Base-by-base conservation (phyloP, 108 stramenopile species). In the Seminavis robusta region DNA sequence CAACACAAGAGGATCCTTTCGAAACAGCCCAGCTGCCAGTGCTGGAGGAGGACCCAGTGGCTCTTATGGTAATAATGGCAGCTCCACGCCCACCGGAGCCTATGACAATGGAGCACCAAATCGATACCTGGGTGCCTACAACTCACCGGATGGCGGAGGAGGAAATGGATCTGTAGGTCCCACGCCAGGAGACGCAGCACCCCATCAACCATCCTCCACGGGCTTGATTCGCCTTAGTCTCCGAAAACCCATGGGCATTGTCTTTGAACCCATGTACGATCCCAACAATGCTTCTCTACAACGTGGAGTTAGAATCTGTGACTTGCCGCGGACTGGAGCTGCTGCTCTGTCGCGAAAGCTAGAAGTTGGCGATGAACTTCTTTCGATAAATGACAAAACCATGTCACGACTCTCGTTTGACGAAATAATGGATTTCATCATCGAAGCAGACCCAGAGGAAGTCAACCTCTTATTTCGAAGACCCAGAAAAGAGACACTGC, bases 401-500 rank as follows among this genome's bases (percentile, higher is more conserved):
- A 87, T 92, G 81, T 80, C 79, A 28, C 67, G 90, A 28, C 39
- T 88, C 28, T 86, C 81, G 1, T 92, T 92, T 71, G 90, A 92
- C 65, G 86, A 92, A 53, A 92, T 92, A 52, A 92, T 92, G 90
- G 90, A 92, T 36, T 86, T 87, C 52, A 92, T 92, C 43, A 92
- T 92, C 69, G 86, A 83, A 54, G 90, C 90, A 5, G 90, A 92
- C 62, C 80, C 84, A 3, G 90, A 92, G 39, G 40, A 73, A 43
- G 90, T 92, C 25, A 76, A 82, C 56, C 69, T 92, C 57, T 62
- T 92, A 53, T 92, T 92, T 60, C 86, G 90, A 0, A 61, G 90
- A 24, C 90, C 90, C 5, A 52, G 64, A 16, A 88, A 86, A 59
- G 82, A 83, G 19, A 65, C 60, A 4, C 19, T 71, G 43, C 53